Evolutionary conservation across 768 basidiomycete species (phyloP).

Genomic region (Hygrophorus pudorinus): DNA sequence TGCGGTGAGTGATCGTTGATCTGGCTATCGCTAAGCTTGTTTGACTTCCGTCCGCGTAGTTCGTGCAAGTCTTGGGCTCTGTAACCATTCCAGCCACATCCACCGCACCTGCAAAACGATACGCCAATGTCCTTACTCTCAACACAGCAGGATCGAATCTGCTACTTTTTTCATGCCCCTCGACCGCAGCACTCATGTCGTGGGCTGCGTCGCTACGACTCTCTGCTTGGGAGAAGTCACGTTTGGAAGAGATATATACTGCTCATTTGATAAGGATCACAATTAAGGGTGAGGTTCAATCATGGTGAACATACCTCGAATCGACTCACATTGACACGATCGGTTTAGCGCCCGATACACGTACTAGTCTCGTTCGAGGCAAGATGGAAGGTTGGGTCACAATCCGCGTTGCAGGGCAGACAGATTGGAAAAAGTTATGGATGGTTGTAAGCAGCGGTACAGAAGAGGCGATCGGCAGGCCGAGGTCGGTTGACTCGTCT

Average conservation of each 20-base stretch:
- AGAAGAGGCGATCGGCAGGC: constrained; percentile 16
- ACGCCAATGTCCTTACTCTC: constrained; percentile 74
- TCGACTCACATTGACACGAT: neutral
- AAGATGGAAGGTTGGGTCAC: constrained; percentile 88
- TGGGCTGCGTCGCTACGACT: constrained; percentile 91
- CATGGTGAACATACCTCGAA: constrained; percentile 1
- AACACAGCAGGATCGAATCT: constrained; percentile 93
- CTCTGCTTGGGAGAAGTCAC: constrained; percentile 89
- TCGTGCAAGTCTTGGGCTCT: constrained; percentile 69
- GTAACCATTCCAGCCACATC: constrained; percentile 53
- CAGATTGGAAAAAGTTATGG: constrained; percentile 93
- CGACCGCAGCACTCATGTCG: constrained; percentile 56
- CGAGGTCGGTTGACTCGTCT: constrained; percentile 19
- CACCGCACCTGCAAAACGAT: constrained; percentile 43
- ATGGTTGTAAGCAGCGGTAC: constrained; percentile 53
- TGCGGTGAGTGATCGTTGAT: constrained; percentile 45
- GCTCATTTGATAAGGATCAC: constrained; percentile 83
- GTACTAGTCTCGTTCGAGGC: constrained; percentile 56
- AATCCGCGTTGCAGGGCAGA: constrained; percentile 90
- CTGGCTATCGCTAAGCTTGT: constrained; percentile 5
- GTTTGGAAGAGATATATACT: constrained; percentile 95
- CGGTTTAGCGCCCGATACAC: constrained; percentile 36
- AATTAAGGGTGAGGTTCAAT: constrained; percentile 28
- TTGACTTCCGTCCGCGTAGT: constrained; percentile 31
- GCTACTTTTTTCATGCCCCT: constrained; percentile 79